phyloP scores from a whole-genome alignment of 2,329 filamentous ascomycete genomes.

The Rosellinia necatrix region DNA sequence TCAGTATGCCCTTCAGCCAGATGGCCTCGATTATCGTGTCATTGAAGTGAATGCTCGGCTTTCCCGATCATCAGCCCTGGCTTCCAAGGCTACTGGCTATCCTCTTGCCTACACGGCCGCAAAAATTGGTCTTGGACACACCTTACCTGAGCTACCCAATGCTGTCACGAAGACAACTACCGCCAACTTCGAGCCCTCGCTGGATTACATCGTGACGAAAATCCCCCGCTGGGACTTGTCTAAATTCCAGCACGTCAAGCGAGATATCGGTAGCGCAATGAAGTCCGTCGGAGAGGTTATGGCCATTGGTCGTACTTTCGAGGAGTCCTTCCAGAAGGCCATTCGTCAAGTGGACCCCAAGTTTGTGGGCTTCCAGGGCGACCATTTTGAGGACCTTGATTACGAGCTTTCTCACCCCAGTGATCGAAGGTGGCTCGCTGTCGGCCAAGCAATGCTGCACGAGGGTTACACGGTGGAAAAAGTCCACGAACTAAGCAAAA shows the following conservation, averaged over 20 bases:
- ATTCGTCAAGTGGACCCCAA: constrained; percentile 94
- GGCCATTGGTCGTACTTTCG: constrained; percentile 97
- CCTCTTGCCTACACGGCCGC: constrained; percentile 96
- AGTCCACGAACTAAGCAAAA: constrained; percentile 93
- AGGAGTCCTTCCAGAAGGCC: constrained; percentile 98
- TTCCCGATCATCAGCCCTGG: constrained; percentile 93
- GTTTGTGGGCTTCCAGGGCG: constrained; percentile 92
- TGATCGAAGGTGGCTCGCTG: constrained; percentile 94
- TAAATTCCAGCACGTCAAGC: constrained; percentile 99
- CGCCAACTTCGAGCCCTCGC: constrained; percentile 95
- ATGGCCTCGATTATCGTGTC: constrained; percentile 96
- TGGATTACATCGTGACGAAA: constrained; percentile 98
- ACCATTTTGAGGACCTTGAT: constrained; percentile 92
- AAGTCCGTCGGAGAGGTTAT: constrained; percentile 99
- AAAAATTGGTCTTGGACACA: constrained; percentile 97
- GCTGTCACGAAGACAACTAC: constrained; percentile 98
- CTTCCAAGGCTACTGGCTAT: constrained; percentile 97
- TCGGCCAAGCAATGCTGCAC: constrained; percentile 97
- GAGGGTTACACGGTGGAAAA: constrained; percentile 92
- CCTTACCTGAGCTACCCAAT: constrained; percentile 92
- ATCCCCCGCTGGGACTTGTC: constrained; percentile 97
- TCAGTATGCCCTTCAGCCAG: constrained; percentile 94
- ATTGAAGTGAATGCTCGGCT: constrained; percentile 99
- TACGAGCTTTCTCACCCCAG: constrained; percentile 89
- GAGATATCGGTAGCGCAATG: constrained; percentile 97